Evolutionary conservation across 306 rosid species (phyloP).

Genomic region (Neltuma alba): DNA sequence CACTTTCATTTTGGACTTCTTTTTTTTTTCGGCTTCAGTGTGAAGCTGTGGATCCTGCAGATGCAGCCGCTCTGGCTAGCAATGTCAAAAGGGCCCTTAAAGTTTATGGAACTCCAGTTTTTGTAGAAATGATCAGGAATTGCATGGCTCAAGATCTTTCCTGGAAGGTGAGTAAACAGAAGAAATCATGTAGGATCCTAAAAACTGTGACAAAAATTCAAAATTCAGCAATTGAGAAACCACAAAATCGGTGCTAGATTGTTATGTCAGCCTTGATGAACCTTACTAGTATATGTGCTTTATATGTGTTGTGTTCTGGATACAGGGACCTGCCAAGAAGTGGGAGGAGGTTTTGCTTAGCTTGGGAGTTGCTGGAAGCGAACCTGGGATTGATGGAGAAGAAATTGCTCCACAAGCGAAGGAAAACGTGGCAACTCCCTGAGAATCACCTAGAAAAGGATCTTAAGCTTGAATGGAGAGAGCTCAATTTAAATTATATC

Average conservation of each 20-base stretch:
- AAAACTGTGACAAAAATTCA: neutral
- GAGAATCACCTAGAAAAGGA: slow-evolving; percentile 25
- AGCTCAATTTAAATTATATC: neutral
- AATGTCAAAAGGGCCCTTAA: slow-evolving; percentile 57
- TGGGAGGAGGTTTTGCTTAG: slow-evolving; percentile 74
- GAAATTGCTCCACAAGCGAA: slow-evolving; percentile 79
- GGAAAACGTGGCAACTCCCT: slow-evolving; percentile 76
- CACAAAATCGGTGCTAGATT: neutral
- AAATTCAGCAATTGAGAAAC: neutral
- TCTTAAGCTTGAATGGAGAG: neutral
- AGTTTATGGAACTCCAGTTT: slow-evolving; percentile 56
- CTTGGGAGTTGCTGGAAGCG: slow-evolving; percentile 63
- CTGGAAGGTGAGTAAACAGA: slow-evolving; percentile 71
- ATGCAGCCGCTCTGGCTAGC: slow-evolving; percentile 60
- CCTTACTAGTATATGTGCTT: neutral
- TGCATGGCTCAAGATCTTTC: slow-evolving; percentile 88
- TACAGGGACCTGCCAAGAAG: slow-evolving; percentile 74
- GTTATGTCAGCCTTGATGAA: neutral
- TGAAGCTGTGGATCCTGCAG: slow-evolving; percentile 71
- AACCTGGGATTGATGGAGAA: slow-evolving; percentile 69
- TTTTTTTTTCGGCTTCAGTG: slow-evolving; percentile 48
- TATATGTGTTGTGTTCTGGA: slow-evolving; percentile 7
- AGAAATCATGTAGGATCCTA: slow-evolving; percentile 1
- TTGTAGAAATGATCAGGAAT: slow-evolving; percentile 61
- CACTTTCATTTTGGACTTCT: slow-evolving; percentile 5